Base-by-base conservation (phyloP, 192 early-diverging fungal genomes). In the Rhizophagus clarus region DNA sequence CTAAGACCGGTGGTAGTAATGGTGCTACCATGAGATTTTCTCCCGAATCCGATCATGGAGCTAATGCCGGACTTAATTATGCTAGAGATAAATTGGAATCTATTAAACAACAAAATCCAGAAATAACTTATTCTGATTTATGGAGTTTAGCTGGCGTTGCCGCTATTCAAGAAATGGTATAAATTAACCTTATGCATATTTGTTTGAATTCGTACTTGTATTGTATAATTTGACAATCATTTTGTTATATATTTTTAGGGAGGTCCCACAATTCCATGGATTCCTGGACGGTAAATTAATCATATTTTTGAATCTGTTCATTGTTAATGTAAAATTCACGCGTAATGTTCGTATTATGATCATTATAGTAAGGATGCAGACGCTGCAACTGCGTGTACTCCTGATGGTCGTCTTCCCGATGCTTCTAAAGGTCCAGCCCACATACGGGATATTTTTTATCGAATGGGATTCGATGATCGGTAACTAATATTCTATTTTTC, bases 61-160 rank as follows among this genome's bases (percentile, higher is more conserved):
- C 95, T 82, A 96, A 95, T 79, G 85, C 87, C 74, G 94, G 94
- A 26, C 88, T 96, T 45, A 89, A 90, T 24, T 85, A 88, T 74
- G 95, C 94, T 37, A 90, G 92, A 70, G 86, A 87, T 63, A 86
- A 91, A 79, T 89, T 97, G 62, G 89, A 92, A 83, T 83, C 86
- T 15, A 85, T 97, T 84, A 96, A 97, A 88, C 78, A 88, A 67
- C 92, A 95, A 86, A 91, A 94, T 89, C 91, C 91, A n/a, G 81
- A 89, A 74, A 91, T 97, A 64, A 92, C 94, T 9, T 97, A 95
- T 84, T 93, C 89, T 81, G 95, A 96, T 82, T 86, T 96, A 83
- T 95, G 91, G 85, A 93, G 91, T 74, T 86, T 96, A 80, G 92
- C 92, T 14, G 95, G 93, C 80, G 93, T 94, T 49, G 88, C 85